Evolutionary conservation across 2,329 filamentous ascomycete species (phyloP), one percentile per base, ranked within the genome.

Genomic region (Didymosphaeria variabile): DNA sequence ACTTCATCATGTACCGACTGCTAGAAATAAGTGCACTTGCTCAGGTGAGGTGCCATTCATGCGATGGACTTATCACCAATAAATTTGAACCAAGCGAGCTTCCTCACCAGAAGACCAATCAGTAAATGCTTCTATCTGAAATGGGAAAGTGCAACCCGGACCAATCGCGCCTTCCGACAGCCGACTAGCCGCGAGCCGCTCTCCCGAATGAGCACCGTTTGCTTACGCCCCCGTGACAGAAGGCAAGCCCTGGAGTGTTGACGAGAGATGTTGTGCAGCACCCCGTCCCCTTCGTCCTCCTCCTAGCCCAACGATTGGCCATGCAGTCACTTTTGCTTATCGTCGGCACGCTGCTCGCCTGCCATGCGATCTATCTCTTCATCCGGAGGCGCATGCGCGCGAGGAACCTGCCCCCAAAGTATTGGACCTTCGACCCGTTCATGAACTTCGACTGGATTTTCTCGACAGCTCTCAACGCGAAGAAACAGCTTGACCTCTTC

Each of bases 371-470:
- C 31, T 59, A 54, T 31, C 49, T 46, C 40, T 49, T 59, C 50
- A 54, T 59, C 49, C 42, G 34, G 19, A n/a, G 50, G 17, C 57
- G 57, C 13, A 47, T 59, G 10, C 49, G 19, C 9, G 21, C 19
- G 2, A 31, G 57, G 9, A 45, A 19, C 13, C 31, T 59, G 29
- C 57, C 57, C 9, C 57, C 57, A 29, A 54, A 54, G 21, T 59
- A 36, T 31, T 54, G 49, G 49, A 53, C 40, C 2, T 40, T 46
- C 17, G 49, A 59, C 42, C 57, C 50, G 12, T 34, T 59, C 38
- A 45, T 54, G 38, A 54, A 53, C 42, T 47, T 59, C n/a, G 57
- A 59, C 40, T 54, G 38, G 29, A 49, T 26, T 19, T 38, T 54
- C 17, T 34, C 42, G 17, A 54, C 29, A 5, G 47, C 31, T 12